These are phyloP conservation scores for Lactifluus subvellereus DNA, from an alignment of 768 basidiomycete species.

Conservation along the genomic window DNA sequence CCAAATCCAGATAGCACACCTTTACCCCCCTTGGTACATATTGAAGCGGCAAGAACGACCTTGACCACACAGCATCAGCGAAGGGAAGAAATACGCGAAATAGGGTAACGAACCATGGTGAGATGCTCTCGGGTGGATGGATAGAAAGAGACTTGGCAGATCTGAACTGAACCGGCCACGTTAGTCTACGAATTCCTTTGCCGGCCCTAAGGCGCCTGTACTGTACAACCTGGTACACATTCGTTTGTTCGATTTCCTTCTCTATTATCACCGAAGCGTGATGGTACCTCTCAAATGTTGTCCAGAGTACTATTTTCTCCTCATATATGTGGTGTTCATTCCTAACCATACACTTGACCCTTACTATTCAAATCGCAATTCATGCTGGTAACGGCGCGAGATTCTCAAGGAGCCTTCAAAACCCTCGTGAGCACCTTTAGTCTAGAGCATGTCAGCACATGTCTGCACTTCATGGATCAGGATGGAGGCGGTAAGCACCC, in stretches of 20 bases:
- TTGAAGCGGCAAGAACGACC: conserved; percentile 92
- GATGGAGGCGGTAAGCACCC: no score
- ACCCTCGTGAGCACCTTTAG: no score
- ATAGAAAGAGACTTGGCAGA: neutral
- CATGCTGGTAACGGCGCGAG: no score
- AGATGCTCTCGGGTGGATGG: neutral
- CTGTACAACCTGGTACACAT: no score
- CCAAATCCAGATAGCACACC: conserved; percentile 40
- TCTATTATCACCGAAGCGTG: no score
- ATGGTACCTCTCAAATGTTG: no score
- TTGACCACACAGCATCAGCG: conserved; percentile 29
- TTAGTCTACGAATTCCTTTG: neutral
- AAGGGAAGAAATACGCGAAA: neutral
- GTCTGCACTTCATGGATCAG: neutral
- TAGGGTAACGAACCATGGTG: conserved; percentile 13
- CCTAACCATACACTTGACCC: no score
- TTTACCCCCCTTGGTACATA: conserved; percentile 93
- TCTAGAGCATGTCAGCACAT: neutral
- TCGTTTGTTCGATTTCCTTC: no score
- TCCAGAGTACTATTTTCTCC: no score
- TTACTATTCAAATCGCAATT: no score
- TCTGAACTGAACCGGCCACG: neutral
- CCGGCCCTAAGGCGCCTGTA: conserved; percentile 9
- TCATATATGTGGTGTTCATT: no score
- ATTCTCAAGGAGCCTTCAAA: no score